Conservation (phyloP, 2,329 filamentous ascomycete species). For the Penicillium sp. region DNA sequence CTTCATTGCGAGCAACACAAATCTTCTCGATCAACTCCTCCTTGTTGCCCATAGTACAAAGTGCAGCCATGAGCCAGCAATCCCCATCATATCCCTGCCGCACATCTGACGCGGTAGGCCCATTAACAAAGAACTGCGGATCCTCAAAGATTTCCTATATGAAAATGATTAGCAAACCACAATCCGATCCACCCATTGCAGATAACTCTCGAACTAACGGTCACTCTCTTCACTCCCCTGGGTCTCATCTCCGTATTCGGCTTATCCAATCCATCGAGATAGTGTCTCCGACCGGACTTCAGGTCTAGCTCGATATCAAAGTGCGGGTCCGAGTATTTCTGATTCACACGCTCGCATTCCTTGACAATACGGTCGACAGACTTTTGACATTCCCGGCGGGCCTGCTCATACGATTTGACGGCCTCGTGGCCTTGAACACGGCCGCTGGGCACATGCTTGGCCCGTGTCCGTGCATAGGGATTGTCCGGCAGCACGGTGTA, state of each 20-base stretch:
- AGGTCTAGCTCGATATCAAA: slow-evolving; percentile 76
- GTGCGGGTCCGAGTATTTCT: slow-evolving; percentile 77
- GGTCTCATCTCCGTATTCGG: slow-evolving; percentile 44
- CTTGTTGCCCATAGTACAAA: slow-evolving; percentile 69
- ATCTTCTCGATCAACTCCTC: slow-evolving; percentile 61
- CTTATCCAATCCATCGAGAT: slow-evolving; percentile 41
- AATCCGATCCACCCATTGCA: too few species aligned
- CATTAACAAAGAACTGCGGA: slow-evolving; percentile 68
- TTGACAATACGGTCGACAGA: slow-evolving; percentile 51
- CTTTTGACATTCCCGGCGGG: slow-evolving; percentile 57
- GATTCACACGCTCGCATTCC: slow-evolving; percentile 66
- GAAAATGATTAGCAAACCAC: slow-evolving; percentile 4
- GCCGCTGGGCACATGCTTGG: slow-evolving; percentile 48
- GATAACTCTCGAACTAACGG: slow-evolving; percentile 27
- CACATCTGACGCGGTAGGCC: slow-evolving; percentile 67
- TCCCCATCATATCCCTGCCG: slow-evolving; percentile 70
- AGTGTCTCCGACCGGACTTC: slow-evolving; percentile 49
- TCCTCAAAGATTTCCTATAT: slow-evolving; percentile 66
- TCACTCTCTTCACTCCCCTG: slow-evolving; percentile 65
- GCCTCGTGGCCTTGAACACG: slow-evolving; percentile 50
- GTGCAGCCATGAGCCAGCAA: slow-evolving; percentile 75
- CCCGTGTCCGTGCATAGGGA: slow-evolving; percentile 53
- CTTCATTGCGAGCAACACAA: slow-evolving; percentile 63
- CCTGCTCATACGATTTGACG: slow-evolving; percentile 63
- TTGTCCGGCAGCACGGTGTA: slow-evolving; percentile 63